Evolutionary conservation across 2,329 filamentous ascomycete genomes (phyloP), one percentile per base, ranked within the genome.

Genomic region (Aspergillus pseudoterreus): DNA sequence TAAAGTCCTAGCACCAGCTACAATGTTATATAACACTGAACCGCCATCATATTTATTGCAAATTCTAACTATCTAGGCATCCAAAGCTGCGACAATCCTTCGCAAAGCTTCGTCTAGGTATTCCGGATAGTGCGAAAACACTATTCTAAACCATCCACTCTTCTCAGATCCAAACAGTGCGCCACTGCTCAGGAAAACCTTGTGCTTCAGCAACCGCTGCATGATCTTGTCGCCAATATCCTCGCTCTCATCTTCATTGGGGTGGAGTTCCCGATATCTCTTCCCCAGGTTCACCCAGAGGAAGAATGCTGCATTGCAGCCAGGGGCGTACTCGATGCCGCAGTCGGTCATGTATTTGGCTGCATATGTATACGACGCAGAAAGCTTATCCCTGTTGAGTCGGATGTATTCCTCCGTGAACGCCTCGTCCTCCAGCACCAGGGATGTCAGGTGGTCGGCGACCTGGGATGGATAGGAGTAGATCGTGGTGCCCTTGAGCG

Each of bases 221-320:
- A 72, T 67, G 6, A 70, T 58, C 19, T 44, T 61, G 8, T 65
- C 57, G 22, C 62, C 60, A 10, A 67, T 47, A 36, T 61, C 55
- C 27, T 55, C 52, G 8, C 27, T 43, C 6, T 30, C 14, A 1
- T 44, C 24, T 1, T 52, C 43, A 3, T 51, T 55, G 0, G 63
- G 58, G 21, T 66, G 62, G 8, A 47, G 27, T 21, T 63, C 55
- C 4, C 45, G 55, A 51, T 65, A 70, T 14, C 43, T 61, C 59
- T 66, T 65, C 0, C 67, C 68, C 2, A 84, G 58, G 59, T 83
- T 73, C 2, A 81, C 63, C 71, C 76, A 83, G 2, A 84, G 55
- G 58, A 84, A 84, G 58, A 83, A 82, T 0, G 78, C 81, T 0
- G 81, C 81, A 54, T 82, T 83, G 4, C 67, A 71, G 0, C 77